Evolutionary conservation across 257 asterid species (phyloP).

Genomic region (Coffea canephora): DNA sequence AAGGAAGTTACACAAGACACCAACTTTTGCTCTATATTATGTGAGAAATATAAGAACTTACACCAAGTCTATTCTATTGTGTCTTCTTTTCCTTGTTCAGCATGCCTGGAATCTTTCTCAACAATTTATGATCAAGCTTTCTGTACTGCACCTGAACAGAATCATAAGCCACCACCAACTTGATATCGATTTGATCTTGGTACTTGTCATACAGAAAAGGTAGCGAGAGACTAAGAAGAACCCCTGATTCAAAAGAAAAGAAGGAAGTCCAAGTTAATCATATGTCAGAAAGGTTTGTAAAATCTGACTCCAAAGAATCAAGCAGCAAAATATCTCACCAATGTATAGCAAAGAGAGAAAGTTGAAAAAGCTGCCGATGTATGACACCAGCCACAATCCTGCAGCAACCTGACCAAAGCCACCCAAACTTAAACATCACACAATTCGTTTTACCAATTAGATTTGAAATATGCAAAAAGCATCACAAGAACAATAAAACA

Average conservation of each 20-base stretch:
- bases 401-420: constrained; percentile 60
- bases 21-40: neutral
- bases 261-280: constrained; percentile 6
- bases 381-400: constrained; percentile 62
- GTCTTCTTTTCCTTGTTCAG: constrained; percentile 71
- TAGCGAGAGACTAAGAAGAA: constrained; percentile 68
- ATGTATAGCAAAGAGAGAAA: constrained; percentile 67
- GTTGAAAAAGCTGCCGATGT: constrained; percentile 72
- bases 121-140: constrained; percentile 46
- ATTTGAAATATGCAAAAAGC: constrained; percentile 6
- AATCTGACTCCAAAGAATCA: neutral
- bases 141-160: constrained; percentile 47
- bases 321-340: constrained; percentile 43
- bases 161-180: constrained; percentile 48
- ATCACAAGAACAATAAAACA: constrained; percentile 22
- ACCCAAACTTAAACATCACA: constrained; percentile 7
- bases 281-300: neutral
- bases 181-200: constrained; percentile 72
- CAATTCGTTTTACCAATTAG: neutral
- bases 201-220: constrained; percentile 72
- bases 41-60: constrained; percentile 19
- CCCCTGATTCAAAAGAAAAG: constrained; percentile 42
- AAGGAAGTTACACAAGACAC: neutral
- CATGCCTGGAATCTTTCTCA: constrained; percentile 48
- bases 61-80: constrained; percentile 58